A percentile compares a stretch with the other conserved stretches of the same genome.
phyloP scores from a whole-genome alignment of 352 stramenopile genomes.

The Phytophthora vignae region DNA sequence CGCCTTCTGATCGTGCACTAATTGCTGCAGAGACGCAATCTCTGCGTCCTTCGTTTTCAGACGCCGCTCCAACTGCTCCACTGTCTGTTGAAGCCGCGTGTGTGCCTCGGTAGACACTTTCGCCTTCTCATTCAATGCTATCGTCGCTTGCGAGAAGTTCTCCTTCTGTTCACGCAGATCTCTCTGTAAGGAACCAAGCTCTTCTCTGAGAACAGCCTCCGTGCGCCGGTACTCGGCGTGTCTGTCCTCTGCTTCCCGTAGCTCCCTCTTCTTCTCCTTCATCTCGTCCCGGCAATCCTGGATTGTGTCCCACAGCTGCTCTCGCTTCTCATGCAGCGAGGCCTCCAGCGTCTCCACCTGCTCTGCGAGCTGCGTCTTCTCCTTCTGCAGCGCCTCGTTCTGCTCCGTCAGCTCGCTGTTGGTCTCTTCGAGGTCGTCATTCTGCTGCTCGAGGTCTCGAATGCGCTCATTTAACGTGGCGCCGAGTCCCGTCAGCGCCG shows the following conservation, averaged over 20 bases:
- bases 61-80: background rate
- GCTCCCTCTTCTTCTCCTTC: slow-evolving; percentile 11
- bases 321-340: slow-evolving; percentile 9
- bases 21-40: slow-evolving; percentile 1
- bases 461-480: slow-evolving; percentile 1
- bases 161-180: background rate
- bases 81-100: background rate
- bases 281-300: slow-evolving; percentile 13
- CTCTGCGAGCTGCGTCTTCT: slow-evolving; percentile 7
- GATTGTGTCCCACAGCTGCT: slow-evolving; percentile 17
- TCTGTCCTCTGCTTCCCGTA: slow-evolving; percentile 8
- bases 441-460: slow-evolving; percentile 14
- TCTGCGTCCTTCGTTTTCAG: slow-evolving; percentile 1
- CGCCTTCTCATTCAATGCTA: background rate
- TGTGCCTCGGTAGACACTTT: background rate
- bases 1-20: slow-evolving; percentile 3
- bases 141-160: background rate
- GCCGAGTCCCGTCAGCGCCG: background rate
- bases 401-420: background rate
- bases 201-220: slow-evolving; percentile 8
- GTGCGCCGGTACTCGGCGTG: slow-evolving; percentile 5
- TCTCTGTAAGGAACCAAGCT: background rate
- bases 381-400: slow-evolving; percentile 2
- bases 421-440: slow-evolving; percentile 5
- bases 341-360: slow-evolving; percentile 5